A percentile compares a stretch with the other conserved stretches of the same genome.
Conservation (phyloP, 371 early-diverging fungal genomes). For the Mucor racemosus region DNA sequence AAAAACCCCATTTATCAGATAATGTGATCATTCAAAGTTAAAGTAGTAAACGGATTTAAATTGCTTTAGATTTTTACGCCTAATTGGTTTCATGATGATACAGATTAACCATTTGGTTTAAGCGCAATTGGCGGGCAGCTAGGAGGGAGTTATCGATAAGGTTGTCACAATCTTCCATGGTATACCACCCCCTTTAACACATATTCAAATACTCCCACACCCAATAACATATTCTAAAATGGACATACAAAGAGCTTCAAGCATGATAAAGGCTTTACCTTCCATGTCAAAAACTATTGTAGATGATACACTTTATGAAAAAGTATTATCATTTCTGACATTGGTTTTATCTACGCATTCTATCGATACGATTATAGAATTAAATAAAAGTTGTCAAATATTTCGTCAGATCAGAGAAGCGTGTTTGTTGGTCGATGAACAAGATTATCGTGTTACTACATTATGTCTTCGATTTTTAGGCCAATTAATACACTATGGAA, state of each 20-base stretch:
- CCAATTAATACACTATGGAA: constrained; percentile 24
- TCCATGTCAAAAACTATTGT: constrained; percentile 48
- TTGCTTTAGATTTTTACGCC: neutral
- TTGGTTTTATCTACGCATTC: constrained; percentile 16
- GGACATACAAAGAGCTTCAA: constrained; percentile 35
- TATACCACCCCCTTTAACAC: neutral
- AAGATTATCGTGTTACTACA: constrained; percentile 47
- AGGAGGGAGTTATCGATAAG: too few species aligned
- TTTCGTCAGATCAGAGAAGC: constrained; percentile 10
- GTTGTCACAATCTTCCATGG: neutral
- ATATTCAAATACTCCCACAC: neutral
- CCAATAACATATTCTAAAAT: neutral
- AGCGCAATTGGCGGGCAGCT: too few species aligned
- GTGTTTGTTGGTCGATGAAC: constrained; percentile 21
- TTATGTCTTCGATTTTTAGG: constrained; percentile 47
- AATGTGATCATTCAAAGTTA: neutral
- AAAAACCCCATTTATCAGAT: constrained; percentile 2
- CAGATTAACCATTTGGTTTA: too few species aligned
- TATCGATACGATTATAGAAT: neutral
- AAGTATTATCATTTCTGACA: constrained; percentile 40
- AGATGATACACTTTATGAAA: constrained; percentile 55
- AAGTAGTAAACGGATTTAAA: neutral
- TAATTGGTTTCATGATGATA: neutral
- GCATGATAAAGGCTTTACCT: constrained; percentile 41
- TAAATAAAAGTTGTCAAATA: neutral